A percentile compares a stretch with the other conserved stretches of the same genome.
phyloP scores from a whole-genome alignment of 257 asterid species.

The Schizonepeta tenuifolia region DNA sequence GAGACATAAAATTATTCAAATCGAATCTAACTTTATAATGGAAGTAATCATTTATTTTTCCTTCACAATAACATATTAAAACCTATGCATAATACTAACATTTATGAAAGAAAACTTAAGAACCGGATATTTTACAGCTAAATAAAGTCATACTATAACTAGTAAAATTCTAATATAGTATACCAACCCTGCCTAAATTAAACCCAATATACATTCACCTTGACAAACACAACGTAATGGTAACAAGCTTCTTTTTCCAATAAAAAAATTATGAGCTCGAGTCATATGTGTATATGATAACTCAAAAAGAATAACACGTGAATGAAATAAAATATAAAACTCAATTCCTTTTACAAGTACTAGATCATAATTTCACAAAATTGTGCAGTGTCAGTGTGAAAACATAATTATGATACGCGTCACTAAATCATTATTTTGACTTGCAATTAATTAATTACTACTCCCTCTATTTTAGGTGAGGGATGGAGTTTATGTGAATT shows the following conservation, averaged over 20 bases:
- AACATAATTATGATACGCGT: not conserved
- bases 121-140: not conserved
- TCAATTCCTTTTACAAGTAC: not conserved
- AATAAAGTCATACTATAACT: not conserved
- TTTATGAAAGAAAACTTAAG: not conserved
- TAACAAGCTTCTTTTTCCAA: too few relatives aligned
- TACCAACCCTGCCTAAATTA: not conserved
- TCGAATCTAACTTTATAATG: too few relatives aligned
- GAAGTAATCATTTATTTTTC: too few relatives aligned
- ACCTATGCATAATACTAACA: not conserved
- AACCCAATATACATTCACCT: not conserved
- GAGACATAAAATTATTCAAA: too few relatives aligned
- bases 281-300: too few relatives aligned
- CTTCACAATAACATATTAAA: not conserved
- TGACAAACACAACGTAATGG: too few relatives aligned
- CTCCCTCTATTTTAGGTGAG: slow-evolving; percentile 35
- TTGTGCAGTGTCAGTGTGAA: not conserved
- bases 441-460: not conserved
- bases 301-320: too few relatives aligned
- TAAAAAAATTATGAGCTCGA: too few relatives aligned
- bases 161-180: not conserved
- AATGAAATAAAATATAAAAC: too few relatives aligned
- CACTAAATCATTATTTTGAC: not conserved
- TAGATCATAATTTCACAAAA: not conserved
- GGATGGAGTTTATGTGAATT: slow-evolving; percentile 19